Base-by-base conservation (phyloP, 2,329 filamentous ascomycete species). In the Ascosphaera pollenicola region DNA sequence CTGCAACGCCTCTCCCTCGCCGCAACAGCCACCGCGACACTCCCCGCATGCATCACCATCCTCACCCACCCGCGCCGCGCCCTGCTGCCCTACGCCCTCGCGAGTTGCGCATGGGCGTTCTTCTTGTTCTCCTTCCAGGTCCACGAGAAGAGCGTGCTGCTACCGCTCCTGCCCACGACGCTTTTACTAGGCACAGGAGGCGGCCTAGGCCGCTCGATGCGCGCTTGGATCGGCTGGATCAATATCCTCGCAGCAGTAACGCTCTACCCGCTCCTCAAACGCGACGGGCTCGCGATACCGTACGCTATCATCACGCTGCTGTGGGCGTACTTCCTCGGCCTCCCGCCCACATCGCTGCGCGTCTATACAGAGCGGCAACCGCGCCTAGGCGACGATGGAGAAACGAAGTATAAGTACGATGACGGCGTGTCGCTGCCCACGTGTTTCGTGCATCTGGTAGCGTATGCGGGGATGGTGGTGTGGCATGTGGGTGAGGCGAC, bases 101-200 rank as follows among this genome's bases (percentile, higher is more conserved):
- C 85, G 1, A 69, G 79, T 2, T 84, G 81, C 0, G 80, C 85
- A 2, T 98, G 89, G 89, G 87, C 79, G 0, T 98, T 98, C 64
- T 98, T 95, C 56, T 65, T 98, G 13, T 95, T 91, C 61, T 91
- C 83, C 49, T 98, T 92, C 55, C 89, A 98, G 54, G 91, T 98
- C 0, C 89, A 98, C 51, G 89, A 98, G 61, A 98, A 98, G 68
- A 94, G 85, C 47, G 83, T 93, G 0, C 65, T 98, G 3, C 69
- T 98, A 2, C 91, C 89, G 1, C 64, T 98, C 36, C 71, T 95
- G 54, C 89, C 89, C 0, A 93, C 91, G 80, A 95, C 85, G 0
- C 60, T 94, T 5, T 66, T 95, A 3, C 66, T 98, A 31, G 79
- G 80, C 13, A 75, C 79, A 13, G 72, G 76, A 44, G 71, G 80